A percentile compares a stretch with the other conserved stretches of the same genome.
phyloP scores from a whole-genome alignment of 495 filamentous ascomycete genomes.

The Podospora anserina region DNA sequence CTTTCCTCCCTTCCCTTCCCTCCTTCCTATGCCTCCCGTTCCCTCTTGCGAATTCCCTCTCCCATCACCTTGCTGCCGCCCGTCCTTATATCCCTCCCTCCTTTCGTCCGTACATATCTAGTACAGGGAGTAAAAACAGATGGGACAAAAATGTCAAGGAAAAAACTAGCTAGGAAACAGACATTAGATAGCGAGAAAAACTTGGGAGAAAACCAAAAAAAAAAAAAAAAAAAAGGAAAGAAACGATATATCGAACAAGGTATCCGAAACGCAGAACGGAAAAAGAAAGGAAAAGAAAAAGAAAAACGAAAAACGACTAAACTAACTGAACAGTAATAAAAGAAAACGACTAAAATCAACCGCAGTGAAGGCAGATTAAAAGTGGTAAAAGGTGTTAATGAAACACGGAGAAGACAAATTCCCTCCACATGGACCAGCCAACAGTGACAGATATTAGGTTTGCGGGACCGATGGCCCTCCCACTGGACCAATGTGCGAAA shows the following conservation, averaged over 20 bases:
- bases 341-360: conserved; percentile 17
- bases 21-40: conserved; percentile 18
- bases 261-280: conserved; percentile 34
- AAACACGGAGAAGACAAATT: conserved; percentile 41
- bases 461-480: conserved; percentile 44
- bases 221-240: conserved; percentile 23
- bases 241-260: conserved; percentile 41
- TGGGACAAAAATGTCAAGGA: conserved; percentile 21
- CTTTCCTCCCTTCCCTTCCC: conserved; percentile 8
- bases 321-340: conserved; percentile 14
- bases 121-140: conserved; percentile 33
- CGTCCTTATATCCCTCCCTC: conserved; percentile 23
- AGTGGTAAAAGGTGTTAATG: conserved; percentile 46
- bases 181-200: conserved; percentile 16
- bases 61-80: conserved; percentile 10
- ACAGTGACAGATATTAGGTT: conserved; percentile 52
- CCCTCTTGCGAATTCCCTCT: conserved; percentile 6
- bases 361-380: conserved; percentile 37
- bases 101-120: conserved; percentile 20
- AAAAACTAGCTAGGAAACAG: conserved; percentile 14
- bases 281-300: conserved; percentile 21
- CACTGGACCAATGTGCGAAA: conserved; percentile 38
- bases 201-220: conserved; percentile 15
- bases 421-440: conserved; percentile 53
- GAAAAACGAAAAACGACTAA: conserved; percentile 23